phyloP scores from a whole-genome alignment of 108 stramenopile species.

The Stephanodiscus minutulus region DNA sequence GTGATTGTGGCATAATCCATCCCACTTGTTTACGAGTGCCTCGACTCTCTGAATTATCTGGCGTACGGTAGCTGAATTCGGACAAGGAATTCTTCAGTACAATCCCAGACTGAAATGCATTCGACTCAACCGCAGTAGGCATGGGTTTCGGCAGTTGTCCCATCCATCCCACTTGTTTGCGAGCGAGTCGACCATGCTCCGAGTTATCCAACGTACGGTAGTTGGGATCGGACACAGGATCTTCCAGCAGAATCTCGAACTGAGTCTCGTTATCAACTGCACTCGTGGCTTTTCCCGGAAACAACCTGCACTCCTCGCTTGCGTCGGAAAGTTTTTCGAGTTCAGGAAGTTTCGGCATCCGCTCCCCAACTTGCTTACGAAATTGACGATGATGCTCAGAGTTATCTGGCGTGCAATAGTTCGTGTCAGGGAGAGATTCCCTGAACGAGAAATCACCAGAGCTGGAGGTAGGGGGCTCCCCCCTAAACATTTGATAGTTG shows the following conservation, averaged over 20 bases:
- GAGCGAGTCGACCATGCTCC: neutral
- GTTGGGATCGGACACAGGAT: neutral
- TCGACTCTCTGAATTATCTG: neutral
- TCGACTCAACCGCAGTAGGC: neutral
- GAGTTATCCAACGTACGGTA: neutral
- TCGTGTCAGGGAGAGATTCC: neutral
- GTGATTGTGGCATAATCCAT: neutral
- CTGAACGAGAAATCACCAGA: neutral
- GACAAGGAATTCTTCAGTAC: neutral
- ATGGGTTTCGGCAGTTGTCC: neutral
- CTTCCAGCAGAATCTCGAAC: neutral
- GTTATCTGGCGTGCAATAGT: constrained; percentile 13
- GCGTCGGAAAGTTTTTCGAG: neutral
- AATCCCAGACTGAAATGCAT: neutral
- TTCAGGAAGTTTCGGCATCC: constrained; percentile 9
- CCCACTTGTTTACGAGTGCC: neutral
- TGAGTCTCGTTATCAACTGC: neutral
- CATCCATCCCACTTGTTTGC: neutral
- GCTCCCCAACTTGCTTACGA: neutral
- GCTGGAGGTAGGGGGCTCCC: neutral
- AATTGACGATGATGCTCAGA: neutral
- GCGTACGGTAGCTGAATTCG: constrained; percentile 3
- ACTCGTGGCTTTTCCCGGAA: neutral
- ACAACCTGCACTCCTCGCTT: neutral
- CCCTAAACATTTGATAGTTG: neutral